Conservation (phyloP, 83 land plant species). For the Picea engelmannii region DNA sequence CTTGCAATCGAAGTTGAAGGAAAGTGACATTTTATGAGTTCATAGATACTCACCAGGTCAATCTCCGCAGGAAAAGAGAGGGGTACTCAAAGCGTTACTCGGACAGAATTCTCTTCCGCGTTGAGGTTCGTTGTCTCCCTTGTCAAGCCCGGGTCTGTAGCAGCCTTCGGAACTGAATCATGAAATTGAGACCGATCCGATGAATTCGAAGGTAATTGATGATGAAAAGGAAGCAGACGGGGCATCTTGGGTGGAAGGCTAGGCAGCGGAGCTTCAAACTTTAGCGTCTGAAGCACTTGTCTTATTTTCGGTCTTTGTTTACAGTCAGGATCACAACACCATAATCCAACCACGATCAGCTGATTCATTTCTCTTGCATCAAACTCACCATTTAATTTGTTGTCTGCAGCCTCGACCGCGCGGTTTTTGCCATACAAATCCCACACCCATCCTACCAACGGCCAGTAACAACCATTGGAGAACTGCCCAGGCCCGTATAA, state of each 20-base stretch:
- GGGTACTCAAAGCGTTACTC: no score
- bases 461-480: background rate
- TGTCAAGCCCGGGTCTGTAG: no score
- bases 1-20: no score
- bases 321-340: constrained; percentile 68
- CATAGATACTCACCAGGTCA: no score
- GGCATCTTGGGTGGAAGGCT: background rate
- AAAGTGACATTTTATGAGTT: no score
- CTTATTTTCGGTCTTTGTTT: constrained; percentile 59
- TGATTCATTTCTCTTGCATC: constrained; percentile 38
- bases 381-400: constrained; percentile 42
- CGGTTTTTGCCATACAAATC: constrained; percentile 30
- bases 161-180: no score
- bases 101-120: no score
- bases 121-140: no score
- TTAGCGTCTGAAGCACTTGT: background rate
- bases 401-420: constrained; percentile 50
- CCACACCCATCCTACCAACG: constrained; percentile 77
- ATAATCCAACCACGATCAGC: constrained; percentile 60
- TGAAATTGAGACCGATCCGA: no score
- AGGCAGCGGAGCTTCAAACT: constrained; percentile 1
- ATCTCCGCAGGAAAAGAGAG: no score
- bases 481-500: background rate
- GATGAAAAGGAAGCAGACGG: background rate
- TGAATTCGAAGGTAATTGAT: background rate